phyloP scores from a whole-genome alignment of 306 rosid species.

The Casuarina cunninghamiana region DNA sequence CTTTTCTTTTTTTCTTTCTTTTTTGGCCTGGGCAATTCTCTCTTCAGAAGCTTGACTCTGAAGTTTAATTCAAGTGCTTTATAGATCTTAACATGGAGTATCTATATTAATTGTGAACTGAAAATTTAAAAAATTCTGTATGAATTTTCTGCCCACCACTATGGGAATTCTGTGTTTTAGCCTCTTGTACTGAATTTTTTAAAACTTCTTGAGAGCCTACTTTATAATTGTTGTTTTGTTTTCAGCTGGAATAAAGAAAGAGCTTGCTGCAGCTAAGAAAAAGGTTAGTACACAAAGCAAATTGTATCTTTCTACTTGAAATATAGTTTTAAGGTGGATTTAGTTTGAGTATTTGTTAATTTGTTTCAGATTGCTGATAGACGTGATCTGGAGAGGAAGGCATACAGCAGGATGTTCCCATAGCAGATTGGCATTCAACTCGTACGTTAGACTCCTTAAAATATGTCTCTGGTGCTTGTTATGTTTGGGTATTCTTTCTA shows the following conservation, averaged over 20 bases:
- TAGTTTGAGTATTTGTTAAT: conserved; percentile 2
- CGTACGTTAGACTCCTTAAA: conserved; percentile 27
- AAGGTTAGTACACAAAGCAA: conserved; percentile 47
- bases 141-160: neutral
- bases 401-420: conserved; percentile 81
- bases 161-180: neutral
- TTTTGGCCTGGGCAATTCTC: neutral
- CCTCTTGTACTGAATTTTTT: neutral
- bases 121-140: neutral
- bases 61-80: neutral
- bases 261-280: conserved; percentile 69
- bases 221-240: conserved; percentile 27
- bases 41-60: neutral
- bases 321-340: neutral
- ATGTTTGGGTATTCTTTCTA: neutral
- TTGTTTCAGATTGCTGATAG: conserved; percentile 68
- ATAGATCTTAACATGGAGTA: neutral
- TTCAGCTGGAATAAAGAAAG: conserved; percentile 88
- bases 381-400: conserved; percentile 69
- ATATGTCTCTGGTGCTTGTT: neutral
- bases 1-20: too few species aligned
- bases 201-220: conserved; percentile 20
- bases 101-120: neutral
- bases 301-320: neutral
- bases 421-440: conserved; percentile 30